Evolutionary conservation across 805 yeast genomes (phyloP).

Genomic region (Ogataea nitratoaversa): DNA sequence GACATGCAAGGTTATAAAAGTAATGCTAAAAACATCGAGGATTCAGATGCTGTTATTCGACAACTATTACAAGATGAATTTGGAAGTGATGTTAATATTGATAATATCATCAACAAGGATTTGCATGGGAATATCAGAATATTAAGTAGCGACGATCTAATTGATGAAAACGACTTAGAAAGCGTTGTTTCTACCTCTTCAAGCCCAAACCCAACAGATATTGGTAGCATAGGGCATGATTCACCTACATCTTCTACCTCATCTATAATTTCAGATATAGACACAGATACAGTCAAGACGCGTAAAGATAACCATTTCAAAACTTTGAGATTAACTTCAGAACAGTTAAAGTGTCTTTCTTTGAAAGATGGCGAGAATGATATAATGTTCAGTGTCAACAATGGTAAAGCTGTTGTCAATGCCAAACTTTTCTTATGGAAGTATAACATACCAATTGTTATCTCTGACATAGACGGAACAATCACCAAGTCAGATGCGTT

Average conservation of each 20-base stretch:
- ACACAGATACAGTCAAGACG: slow-evolving; percentile 20
- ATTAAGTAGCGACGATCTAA: slow-evolving; percentile 21
- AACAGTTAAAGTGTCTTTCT: slow-evolving; percentile 71
- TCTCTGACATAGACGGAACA: slow-evolving; percentile 96
- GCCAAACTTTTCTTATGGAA: slow-evolving; percentile 84
- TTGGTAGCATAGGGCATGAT: slow-evolving; percentile 4
- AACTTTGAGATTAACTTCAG: slow-evolving; percentile 86
- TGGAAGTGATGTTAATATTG: slow-evolving; percentile 45
- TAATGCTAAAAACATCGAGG: slow-evolving; percentile 69
- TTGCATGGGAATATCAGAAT: slow-evolving; percentile 66
- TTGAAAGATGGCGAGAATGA: slow-evolving; percentile 78
- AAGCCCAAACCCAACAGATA: neutral
- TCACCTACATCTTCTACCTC: slow-evolving; percentile 21
- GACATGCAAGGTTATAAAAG: slow-evolving; percentile 97
- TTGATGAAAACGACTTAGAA: slow-evolving; percentile 14
- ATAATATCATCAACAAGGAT: slow-evolving; percentile 50
- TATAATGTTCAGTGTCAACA: slow-evolving; percentile 71
- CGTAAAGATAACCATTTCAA: slow-evolving; percentile 53
- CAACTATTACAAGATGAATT: slow-evolving; percentile 75
- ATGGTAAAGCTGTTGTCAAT: slow-evolving; percentile 72
- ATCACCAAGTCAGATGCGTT: slow-evolving; percentile 96
- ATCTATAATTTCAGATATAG: slow-evolving; percentile 24
- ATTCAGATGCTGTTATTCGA: slow-evolving; percentile 71
- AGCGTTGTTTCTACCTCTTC: slow-evolving; percentile 9
- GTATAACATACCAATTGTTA: slow-evolving; percentile 80